phyloP scores from a whole-genome alignment of 2,329 filamentous ascomycete genomes.

The Scorias spongiosa region DNA sequence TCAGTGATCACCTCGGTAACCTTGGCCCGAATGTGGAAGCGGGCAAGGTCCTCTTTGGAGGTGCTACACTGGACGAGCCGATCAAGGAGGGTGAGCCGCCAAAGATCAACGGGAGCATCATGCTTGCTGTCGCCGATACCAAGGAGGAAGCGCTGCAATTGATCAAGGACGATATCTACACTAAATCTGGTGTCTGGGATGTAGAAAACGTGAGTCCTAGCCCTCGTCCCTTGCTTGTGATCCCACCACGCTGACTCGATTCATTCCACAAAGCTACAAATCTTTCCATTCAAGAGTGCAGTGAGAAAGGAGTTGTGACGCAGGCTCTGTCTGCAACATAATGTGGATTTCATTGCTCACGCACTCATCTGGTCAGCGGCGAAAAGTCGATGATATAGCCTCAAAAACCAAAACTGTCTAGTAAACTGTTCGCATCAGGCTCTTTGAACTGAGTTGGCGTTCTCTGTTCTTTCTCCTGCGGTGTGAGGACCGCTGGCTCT shows the following conservation, averaged over 20 bases:
- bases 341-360: no score
- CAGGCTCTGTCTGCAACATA: neutral
- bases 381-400: neutral
- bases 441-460: slow-evolving; percentile 74
- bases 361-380: neutral
- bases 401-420: slow-evolving; percentile 89
- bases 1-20: slow-evolving; percentile 40
- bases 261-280: slow-evolving; percentile 20
- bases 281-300: slow-evolving; percentile 34
- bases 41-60: slow-evolving; percentile 50
- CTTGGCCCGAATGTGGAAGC: slow-evolving; percentile 38
- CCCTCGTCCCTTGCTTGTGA: neutral
- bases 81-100: slow-evolving; percentile 47
- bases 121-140: slow-evolving; percentile 51
- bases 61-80: slow-evolving; percentile 51
- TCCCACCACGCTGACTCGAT: neutral
- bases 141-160: slow-evolving; percentile 54
- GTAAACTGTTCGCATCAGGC: slow-evolving; percentile 72
- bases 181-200: slow-evolving; percentile 64
- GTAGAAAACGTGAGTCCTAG: slow-evolving; percentile 23
- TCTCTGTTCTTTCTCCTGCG: slow-evolving; percentile 33
- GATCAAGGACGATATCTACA: slow-evolving; percentile 60
- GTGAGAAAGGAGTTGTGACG: slow-evolving; percentile 25
- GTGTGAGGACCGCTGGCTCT: slow-evolving; percentile 7
- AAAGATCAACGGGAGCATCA: slow-evolving; percentile 59